phyloP scores from a whole-genome alignment of 176 grass and related monocot genomes.

The Eleusine coracana region DNA sequence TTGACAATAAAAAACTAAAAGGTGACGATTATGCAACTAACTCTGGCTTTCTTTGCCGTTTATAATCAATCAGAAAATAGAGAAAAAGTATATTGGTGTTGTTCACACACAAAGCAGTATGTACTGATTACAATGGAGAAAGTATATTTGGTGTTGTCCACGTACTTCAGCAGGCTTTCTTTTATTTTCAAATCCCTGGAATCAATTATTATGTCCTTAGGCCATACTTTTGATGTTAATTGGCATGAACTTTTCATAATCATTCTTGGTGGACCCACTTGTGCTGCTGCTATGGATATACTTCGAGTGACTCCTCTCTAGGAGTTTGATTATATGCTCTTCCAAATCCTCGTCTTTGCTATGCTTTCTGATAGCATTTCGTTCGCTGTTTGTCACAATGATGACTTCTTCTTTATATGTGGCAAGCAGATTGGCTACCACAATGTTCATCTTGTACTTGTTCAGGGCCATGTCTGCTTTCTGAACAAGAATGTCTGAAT shows the following conservation, averaged over 20 bases:
- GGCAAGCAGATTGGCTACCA: constrained; percentile 72
- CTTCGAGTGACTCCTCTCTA: constrained; percentile 54
- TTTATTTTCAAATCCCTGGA: background rate
- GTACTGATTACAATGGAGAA: no score
- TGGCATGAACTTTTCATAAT: background rate
- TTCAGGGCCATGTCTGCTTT: constrained; percentile 70
- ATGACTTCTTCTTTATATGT: constrained; percentile 85
- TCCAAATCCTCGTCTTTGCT: constrained; percentile 64
- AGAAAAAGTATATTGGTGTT: no score
- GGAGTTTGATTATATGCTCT: constrained; percentile 57
- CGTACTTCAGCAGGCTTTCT: background rate
- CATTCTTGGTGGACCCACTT: constrained; percentile 26
- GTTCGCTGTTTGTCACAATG: constrained; percentile 52
- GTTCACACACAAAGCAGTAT: no score
- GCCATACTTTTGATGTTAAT: background rate
- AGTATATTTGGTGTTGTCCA: no score
- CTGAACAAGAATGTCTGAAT: constrained; percentile 74
- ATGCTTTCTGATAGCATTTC: constrained; percentile 36
- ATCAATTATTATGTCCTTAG: constrained; percentile 17
- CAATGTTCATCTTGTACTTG: constrained; percentile 77
- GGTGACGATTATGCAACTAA: no score
- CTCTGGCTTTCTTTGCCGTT: no score
- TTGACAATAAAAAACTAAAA: no score
- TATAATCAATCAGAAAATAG: no score
- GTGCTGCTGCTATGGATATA: constrained; percentile 37